A percentile compares a stretch with the other conserved stretches of the same genome.
phyloP scores from a whole-genome alignment of 164 flowering plant genomes.

The Tetrastigma voinierianum region DNA sequence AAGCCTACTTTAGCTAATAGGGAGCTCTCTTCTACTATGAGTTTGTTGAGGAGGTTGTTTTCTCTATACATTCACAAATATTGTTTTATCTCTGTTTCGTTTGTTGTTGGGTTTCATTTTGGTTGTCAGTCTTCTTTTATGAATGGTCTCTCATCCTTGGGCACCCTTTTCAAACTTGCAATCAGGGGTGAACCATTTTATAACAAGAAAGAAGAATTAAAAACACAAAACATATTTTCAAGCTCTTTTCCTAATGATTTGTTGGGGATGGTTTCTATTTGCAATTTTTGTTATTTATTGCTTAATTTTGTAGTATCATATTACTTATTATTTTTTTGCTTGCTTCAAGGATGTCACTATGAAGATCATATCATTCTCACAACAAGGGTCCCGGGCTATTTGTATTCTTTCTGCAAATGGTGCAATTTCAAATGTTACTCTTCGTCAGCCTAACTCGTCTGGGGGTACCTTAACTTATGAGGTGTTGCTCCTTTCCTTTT shows the following conservation, averaged over 20 bases:
- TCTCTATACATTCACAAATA: too few species aligned
- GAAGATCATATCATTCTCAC: conserved; percentile 30
- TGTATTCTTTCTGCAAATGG: conserved; percentile 34
- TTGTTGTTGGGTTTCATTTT: too few species aligned
- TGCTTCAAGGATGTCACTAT: conserved; percentile 21
- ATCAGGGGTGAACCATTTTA: not conserved
- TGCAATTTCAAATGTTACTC: conserved; percentile 27
- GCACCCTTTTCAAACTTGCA: too few species aligned
- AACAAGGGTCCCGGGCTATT: conserved; percentile 30
- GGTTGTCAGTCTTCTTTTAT: too few species aligned
- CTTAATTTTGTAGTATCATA: not conserved
- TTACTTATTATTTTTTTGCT: too few species aligned
- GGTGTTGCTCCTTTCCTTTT: conserved; percentile 16
- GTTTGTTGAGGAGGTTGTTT: too few species aligned
- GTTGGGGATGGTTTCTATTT: not conserved
- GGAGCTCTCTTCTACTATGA: too few species aligned
- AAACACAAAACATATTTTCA: not conserved
- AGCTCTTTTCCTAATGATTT: too few species aligned
- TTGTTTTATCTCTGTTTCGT: too few species aligned
- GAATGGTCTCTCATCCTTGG: too few species aligned
- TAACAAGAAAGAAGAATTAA: not conserved
- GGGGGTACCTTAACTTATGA: conserved; percentile 35
- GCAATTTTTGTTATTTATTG: not conserved
- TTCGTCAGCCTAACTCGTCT: conserved; percentile 26
- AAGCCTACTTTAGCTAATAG: too few species aligned